Base-by-base conservation (phyloP, 305 asterid genomes). In the Fraxinus latifolia region DNA sequence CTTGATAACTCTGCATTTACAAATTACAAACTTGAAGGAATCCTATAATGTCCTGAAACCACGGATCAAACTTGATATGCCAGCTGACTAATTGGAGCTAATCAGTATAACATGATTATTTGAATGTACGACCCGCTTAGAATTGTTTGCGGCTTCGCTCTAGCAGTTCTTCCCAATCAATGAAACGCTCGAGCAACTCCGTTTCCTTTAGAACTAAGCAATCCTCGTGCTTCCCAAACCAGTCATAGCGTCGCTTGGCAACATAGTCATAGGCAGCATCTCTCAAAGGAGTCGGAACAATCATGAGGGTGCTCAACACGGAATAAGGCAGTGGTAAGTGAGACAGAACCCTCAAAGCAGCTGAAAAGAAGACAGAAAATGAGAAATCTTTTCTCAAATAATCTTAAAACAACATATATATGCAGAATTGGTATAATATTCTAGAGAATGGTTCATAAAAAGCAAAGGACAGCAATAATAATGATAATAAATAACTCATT, bases 151-250 rank as follows among this genome's bases (percentile, higher is more conserved):
- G 87, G 71, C 85, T 86, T 81, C 92, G 93, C 87, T 89, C 89
- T 5, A 92, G 83, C 15, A 94, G 89, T 83, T 94, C 98, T 85
- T 95, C 96, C 94, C 91, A 87, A 79, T 94, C 98, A 50, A 94
- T 76, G 71, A 95, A 95, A 60, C 97, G 96, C 75, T 92, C 95
- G 27, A 95, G 93, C 90, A 95, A 77, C 89, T 93, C 96, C 21
- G 85, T 88, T 81, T 95, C 97, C 84, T 90, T 87, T 65, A 94
- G 84, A 47, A 94, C 97, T 83, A 94, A 87, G 86, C 99, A 95
- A 83, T 89, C 94, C 27, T 89, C 86, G 14, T 85, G 87, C 85
- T 92, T 95, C 15, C 99, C 97, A 34, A 92, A 95, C 97, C 97
- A 95, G 72, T 89, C 84, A 81, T 94, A 92, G 67, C 97, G 94